Percentiles rank a stretch among this genome's conserved stretches.
Evolutionary conservation across 441 rosid species (phyloP).

Genomic region (Jatropha multifida): DNA sequence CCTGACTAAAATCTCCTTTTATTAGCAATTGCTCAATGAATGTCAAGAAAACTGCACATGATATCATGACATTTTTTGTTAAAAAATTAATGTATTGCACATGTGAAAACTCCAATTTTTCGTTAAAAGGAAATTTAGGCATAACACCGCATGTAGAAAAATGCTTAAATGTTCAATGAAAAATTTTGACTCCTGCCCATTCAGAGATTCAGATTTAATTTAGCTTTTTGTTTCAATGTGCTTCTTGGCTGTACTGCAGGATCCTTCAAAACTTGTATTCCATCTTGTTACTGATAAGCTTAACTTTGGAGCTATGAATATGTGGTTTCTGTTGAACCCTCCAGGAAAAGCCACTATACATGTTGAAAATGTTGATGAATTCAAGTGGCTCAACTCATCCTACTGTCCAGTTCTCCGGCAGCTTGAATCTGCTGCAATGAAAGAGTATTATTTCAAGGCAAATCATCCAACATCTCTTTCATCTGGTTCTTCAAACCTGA

Average conservation of each 20-base stretch:
- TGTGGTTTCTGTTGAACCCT: slow-evolving; percentile 97
- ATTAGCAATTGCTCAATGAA: neutral
- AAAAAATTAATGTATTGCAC: neutral
- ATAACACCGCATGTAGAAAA: no score
- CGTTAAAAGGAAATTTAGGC: neutral
- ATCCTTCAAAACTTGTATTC: slow-evolving; percentile 91
- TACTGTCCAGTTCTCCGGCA: slow-evolving; percentile 97
- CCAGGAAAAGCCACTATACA: slow-evolving; percentile 91
- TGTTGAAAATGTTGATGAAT: slow-evolving; percentile 95
- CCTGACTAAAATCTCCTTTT: neutral
- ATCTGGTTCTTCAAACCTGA: slow-evolving; percentile 88
- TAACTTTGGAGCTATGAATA: slow-evolving; percentile 94
- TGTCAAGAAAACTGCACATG: neutral
- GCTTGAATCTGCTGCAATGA: slow-evolving; percentile 95
- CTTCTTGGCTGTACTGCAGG: slow-evolving; percentile 48
- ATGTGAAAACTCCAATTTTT: no score
- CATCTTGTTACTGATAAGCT: slow-evolving; percentile 96
- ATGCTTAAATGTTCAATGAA: no score
- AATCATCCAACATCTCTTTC: slow-evolving; percentile 79
- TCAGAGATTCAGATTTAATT: slow-evolving; percentile 14
- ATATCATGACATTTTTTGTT: neutral
- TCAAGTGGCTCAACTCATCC: slow-evolving; percentile 97
- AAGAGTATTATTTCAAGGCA: slow-evolving; percentile 96
- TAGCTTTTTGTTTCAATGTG: slow-evolving; percentile 8
- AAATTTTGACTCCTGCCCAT: neutral